Evolutionary conservation across 805 yeast genomes (phyloP).

Genomic region (Komagataella pastoris): DNA sequence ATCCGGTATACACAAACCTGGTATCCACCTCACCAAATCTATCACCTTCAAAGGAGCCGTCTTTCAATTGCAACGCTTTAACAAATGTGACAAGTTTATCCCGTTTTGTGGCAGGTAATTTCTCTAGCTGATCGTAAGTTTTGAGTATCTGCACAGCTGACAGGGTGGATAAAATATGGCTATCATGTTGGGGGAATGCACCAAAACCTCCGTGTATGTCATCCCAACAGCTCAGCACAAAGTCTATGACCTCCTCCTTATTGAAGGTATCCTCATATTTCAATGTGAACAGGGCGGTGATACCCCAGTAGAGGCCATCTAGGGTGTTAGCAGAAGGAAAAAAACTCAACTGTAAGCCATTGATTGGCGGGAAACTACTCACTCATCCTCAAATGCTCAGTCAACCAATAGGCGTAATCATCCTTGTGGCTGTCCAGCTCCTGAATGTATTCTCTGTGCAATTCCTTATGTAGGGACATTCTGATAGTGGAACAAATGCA

Average conservation of each 20-base stretch:
- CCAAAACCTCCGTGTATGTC: constrained; percentile 67
- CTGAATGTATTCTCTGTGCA: constrained; percentile 46
- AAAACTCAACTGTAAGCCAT: background rate
- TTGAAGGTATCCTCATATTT: constrained; percentile 42
- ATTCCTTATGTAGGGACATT: constrained; percentile 17
- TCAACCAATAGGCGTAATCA: constrained; percentile 71
- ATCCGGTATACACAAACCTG: constrained; percentile 74
- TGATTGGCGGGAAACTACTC: constrained; percentile 1
- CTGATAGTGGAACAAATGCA: background rate
- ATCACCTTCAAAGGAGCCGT: constrained; percentile 86
- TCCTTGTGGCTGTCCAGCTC: constrained; percentile 39
- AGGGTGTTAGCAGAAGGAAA: background rate
- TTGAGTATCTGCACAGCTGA: constrained; percentile 76
- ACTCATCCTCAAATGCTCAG: constrained; percentile 77
- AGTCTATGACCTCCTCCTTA: constrained; percentile 49
- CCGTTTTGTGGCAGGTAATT: constrained; percentile 6
- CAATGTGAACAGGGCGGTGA: constrained; percentile 58
- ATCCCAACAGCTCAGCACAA: constrained; percentile 56
- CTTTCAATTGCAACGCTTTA: constrained; percentile 30
- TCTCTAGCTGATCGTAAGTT: constrained; percentile 46
- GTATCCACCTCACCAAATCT: constrained; percentile 88
- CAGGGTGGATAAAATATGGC: constrained; percentile 73
- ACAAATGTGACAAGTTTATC: constrained; percentile 23
- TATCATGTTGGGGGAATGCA: constrained; percentile 80
- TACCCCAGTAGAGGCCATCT: constrained; percentile 91